Base-by-base conservation (phyloP, 495 filamentous ascomycete species). In the Hypoxylon fuscum region DNA sequence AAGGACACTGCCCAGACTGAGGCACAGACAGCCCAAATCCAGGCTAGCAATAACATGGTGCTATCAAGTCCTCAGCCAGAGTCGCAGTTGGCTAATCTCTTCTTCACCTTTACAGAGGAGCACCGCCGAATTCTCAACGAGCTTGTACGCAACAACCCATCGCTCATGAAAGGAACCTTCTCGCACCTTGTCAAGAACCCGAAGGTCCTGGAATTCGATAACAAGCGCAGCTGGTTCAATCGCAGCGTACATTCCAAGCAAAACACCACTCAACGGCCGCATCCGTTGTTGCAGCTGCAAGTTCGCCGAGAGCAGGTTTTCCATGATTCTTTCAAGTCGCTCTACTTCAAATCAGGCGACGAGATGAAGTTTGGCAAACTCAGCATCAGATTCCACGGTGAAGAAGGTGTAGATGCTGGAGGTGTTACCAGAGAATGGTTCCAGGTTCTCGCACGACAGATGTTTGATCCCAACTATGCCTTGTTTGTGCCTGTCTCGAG, bases 341-440 rank as follows among this genome's bases (percentile, higher is more conserved):
- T 99, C 27, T 96, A 95, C 77, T 97, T 93, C 87, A 98, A 98
- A 80, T 85, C 79, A 18, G 91, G 89, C 21, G 90, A 96, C 37
- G 95, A 99, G 79, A 91, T 98, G 80, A 99, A 99, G 74, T 97
- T 92, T 71, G 94, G 95, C 49, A 99, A 98, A 75, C 83, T 99
- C 45, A 98, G 91, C 72, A 96, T 99, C 59, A 88, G 95, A 47
- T 99, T 99, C 85, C 90, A 93, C 69, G 91, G 92, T 17, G 95
- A 99, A 79, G 95, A 99, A 71, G 95, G 95, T 69, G 93, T 99
- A 48, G 95, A 99, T 78, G 95, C 95, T 27, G 95, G 95, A 56
- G 95, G 95, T 77, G 95, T 99, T 41, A 97, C 95, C 48, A 87
- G 95, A 73, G 95, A 99, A 82, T 99, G 95, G 95, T 99, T 99